Evolutionary conservation across 75 land plant genomes (phyloP), one percentile per base, ranked within the genome.

Genomic region (Chamaecyparis obtusa): DNA sequence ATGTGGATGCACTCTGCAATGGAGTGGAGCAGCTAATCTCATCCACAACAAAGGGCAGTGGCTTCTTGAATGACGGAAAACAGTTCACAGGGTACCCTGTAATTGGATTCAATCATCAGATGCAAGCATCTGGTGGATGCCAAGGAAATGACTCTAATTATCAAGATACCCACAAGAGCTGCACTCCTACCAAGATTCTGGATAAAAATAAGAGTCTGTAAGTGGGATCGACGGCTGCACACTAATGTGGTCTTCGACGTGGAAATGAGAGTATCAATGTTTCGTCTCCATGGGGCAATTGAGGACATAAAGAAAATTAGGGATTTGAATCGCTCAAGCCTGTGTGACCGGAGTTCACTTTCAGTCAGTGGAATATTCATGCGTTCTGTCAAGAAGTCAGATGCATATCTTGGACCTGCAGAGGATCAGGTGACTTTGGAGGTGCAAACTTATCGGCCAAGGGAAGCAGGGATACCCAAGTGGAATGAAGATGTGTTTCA

Each of bases 111-210:
- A 75, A 75, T 75, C 78, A 75, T 35, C 78, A 9, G 16, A 75
- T 75, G 78, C 78, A 75, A 16, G 17, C 78, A 33, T 75, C 78
- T 35, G 39, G 78, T 33, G 78, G 78, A 75, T 75, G 78, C 78
- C 78, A 75, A 33, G 78, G 30, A 8, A 24, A 8, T 64, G 9
- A 27, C 27, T 2, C n/a, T 2, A 64, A 64, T 21, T 16, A 35
- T 35, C 32, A 33, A 75, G 1, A 10, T 35, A 16, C 35, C 19
- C 35, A 15, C 16, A n/a, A 36, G 19, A 36, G 14, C 15, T 75
- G 78, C 39, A 75, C 35, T 36, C 37, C 78, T 39, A 75, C 39
- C 78, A 33, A 75, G 35, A 11, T 75, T 75, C 35, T 75, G 14
- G 78, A 75, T 35, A 75, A 75, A 35, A 75, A 75, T 75, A 10